Base-by-base conservation (phyloP, 306 rosid species). In the Pyrus pyrifolia region DNA sequence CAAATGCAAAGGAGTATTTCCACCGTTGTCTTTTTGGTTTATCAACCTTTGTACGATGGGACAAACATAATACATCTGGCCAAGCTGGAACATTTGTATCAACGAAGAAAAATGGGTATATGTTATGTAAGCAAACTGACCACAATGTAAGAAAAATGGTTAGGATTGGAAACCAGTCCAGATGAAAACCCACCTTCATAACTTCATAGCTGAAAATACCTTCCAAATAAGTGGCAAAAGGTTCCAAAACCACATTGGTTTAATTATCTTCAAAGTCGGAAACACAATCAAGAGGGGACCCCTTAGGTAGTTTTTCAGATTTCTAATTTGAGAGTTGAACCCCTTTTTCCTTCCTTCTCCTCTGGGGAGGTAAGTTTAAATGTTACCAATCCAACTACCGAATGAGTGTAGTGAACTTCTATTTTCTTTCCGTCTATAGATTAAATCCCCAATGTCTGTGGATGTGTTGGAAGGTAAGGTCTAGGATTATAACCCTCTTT, bases 401-500 rank as follows among this genome's bases (percentile, higher is more conserved):
- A 6, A 21, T 18, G 10, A 53, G 59, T 53, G 23, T 19, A 19
- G 59, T 18, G 1, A 17, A 53, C 23, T 6, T 53, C 59, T 53
- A 4, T 53, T 53, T 19, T 19, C 59, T 53, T 53, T 21, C 3
- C 4, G 23, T 53, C 4, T 53, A 53, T 10, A 1, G 59, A 74
- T 67, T 79, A 80, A 53, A 69, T 72, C 67, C 85, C 74, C 79
- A 80, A 62, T 59, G 62, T 76, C 79, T 88, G 89, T 27, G 92
- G 91, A 82, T 87, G 89, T 75, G 81, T 45, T n/a, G 93, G 92
- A 82, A 92, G 90, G 79, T 88, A 87, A 21, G 80, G 90, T 77
- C 86, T 88, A 72, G 93, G 92, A 79, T 77, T 87, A 85, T 90
- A 92, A 78, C 97, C 96, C 86, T 87, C 90, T 79, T 85, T 88